These are phyloP conservation scores for Globisporangium cystogenes DNA, from an alignment of 352 stramenopile species.

Conservation along the genomic window DNA sequence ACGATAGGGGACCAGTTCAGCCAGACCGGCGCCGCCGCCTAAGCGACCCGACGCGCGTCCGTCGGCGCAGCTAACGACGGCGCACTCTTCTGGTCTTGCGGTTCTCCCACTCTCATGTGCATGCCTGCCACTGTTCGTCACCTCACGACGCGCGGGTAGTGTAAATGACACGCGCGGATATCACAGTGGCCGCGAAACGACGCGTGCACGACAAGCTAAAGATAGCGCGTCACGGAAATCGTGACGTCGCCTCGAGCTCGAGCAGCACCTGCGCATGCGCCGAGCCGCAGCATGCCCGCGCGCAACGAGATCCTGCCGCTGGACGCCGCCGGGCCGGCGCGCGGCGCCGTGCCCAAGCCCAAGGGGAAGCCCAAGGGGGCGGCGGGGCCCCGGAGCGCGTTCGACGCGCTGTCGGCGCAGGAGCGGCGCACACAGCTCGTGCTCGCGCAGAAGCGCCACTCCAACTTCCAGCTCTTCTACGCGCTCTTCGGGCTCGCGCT, in stretches of 20 bases:
- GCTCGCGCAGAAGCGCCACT: slow-evolving; percentile 33
- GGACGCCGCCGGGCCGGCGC: slow-evolving; percentile 3
- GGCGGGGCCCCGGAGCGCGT: slow-evolving; percentile 18
- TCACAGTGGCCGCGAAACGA: no score
- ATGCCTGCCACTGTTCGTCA: no score
- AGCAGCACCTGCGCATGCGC: no score
- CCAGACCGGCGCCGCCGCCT: neutral
- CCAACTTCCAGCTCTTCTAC: slow-evolving; percentile 68
- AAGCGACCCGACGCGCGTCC: neutral
- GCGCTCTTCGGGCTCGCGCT: slow-evolving; percentile 54
- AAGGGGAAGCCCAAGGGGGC: neutral
- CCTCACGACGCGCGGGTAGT: no score
- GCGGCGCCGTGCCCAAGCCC: slow-evolving; percentile 10
- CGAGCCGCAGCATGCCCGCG: slow-evolving; percentile 26
- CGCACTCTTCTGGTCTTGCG: neutral
- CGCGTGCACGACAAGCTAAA: no score
- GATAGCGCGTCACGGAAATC: no score
- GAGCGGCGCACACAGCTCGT: slow-evolving; percentile 51
- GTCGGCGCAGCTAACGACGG: neutral
- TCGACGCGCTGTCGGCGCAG: slow-evolving; percentile 33
- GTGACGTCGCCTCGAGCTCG: no score
- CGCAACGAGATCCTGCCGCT: slow-evolving; percentile 69
- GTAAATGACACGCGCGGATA: no score
- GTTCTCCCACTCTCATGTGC: neutral
- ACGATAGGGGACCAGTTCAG: slow-evolving; percentile 1